These are phyloP conservation scores for Trichophyton simii DNA, from an alignment of 2,329 filamentous ascomycete genomes.

Conservation along the genomic window DNA sequence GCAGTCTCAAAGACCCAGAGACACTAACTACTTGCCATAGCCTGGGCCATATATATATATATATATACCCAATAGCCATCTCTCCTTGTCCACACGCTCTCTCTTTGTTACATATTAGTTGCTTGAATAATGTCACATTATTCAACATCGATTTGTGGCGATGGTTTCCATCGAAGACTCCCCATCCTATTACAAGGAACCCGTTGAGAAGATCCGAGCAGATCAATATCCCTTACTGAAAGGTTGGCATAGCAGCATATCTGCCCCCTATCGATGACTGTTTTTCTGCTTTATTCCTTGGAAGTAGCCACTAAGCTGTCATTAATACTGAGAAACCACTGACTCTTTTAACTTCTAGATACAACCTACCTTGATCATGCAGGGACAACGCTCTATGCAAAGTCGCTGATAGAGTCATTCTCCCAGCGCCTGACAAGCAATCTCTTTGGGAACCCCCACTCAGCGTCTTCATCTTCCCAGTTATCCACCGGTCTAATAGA, in stretches of 20 bases:
- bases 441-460: slow-evolving; percentile 86
- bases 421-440: slow-evolving; percentile 63
- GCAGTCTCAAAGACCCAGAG: neutral
- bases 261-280: neutral
- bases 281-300: neutral
- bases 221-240: slow-evolving; percentile 37
- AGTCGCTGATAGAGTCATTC: slow-evolving; percentile 68
- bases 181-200: slow-evolving; percentile 14
- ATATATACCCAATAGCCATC: neutral
- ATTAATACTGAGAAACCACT: neutral
- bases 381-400: slow-evolving; percentile 74
- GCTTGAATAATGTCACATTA: neutral
- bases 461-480: slow-evolving; percentile 69
- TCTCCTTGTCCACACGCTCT: neutral
- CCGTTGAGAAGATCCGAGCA: slow-evolving; percentile 36
- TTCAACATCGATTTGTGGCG: neutral
- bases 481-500: slow-evolving; percentile 63
- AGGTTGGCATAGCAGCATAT: slow-evolving; percentile 17
- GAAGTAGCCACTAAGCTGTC: neutral
- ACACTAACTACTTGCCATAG: neutral
- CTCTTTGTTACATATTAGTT: neutral
- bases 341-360: slow-evolving; percentile 34
- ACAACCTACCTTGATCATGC: slow-evolving; percentile 85
- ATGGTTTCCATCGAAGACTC: neutral
- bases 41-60: neutral